A percentile compares a stretch with the other conserved stretches of the same genome.
Conservation (phyloP, 345 rosid species). For the Gossypium stocksii region DNA sequence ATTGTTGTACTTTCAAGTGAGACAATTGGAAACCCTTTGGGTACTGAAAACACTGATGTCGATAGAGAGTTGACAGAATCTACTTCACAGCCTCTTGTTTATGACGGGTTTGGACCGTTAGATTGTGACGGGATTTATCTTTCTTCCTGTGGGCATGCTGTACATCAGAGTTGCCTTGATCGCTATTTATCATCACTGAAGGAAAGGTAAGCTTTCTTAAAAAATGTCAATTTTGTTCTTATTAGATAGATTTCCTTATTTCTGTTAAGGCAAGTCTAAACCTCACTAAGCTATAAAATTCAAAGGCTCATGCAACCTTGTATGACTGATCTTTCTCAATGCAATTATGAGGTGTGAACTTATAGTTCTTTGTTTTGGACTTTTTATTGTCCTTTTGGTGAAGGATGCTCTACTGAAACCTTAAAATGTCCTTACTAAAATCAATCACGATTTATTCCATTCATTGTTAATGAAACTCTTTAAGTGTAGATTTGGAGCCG, state of each 20-base stretch:
- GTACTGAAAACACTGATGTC: constrained; percentile 39
- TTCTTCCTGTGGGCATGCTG: constrained; percentile 97
- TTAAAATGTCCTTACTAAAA: not conserved
- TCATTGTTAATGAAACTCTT: not conserved
- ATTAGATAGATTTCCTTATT: not conserved
- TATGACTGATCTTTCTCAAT: not conserved
- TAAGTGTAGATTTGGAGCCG: not conserved
- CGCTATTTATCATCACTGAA: constrained; percentile 72
- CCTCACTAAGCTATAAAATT: not conserved
- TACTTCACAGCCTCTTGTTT: constrained; percentile 28
- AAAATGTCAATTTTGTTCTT: not conserved
- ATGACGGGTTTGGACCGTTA: constrained; percentile 66
- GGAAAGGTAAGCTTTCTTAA: constrained; percentile 55
- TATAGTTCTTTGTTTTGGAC: not conserved
- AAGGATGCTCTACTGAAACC: not conserved
- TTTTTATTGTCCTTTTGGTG: not conserved
- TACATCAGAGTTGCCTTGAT: constrained; percentile 86
- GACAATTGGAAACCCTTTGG: constrained; percentile 32
- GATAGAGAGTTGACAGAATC: constrained; percentile 29
- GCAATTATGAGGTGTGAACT: not conserved
- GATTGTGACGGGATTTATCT: constrained; percentile 86
- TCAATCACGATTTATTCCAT: not conserved
- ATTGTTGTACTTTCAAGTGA: constrained; percentile 49
- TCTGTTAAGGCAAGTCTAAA: not conserved
- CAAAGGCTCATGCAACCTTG: not conserved